Conservation (phyloP, 805 yeast species). For the Lipomyces oligophaga region DNA sequence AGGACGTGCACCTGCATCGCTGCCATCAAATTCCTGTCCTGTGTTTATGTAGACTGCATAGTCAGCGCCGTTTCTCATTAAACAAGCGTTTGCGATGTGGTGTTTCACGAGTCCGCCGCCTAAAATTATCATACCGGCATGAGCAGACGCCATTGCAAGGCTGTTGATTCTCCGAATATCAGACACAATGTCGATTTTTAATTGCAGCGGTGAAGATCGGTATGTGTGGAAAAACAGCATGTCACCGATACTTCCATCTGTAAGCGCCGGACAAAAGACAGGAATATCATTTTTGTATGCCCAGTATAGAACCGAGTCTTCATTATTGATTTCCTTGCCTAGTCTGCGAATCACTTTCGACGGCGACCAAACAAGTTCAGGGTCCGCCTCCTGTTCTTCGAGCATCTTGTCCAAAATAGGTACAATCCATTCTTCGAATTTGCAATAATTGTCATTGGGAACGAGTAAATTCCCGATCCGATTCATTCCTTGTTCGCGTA, state of each 20-base stretch:
- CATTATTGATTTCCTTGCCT: slow-evolving; percentile 94
- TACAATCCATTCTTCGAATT: slow-evolving; percentile 97
- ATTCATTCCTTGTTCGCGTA: slow-evolving; percentile 94
- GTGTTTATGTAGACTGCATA: slow-evolving; percentile 96
- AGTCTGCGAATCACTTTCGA: slow-evolving; percentile 85
- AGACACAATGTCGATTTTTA: slow-evolving; percentile 86
- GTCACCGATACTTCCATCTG: slow-evolving; percentile 98
- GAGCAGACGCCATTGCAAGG: slow-evolving; percentile 89
- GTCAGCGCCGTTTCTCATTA: slow-evolving; percentile 99
- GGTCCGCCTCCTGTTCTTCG: slow-evolving; percentile 72
- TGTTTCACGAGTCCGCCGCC: slow-evolving; percentile 98
- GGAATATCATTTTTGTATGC: slow-evolving; percentile 97
- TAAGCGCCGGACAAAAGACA: slow-evolving; percentile 92
- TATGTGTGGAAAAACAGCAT: slow-evolving; percentile 98
- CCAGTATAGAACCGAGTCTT: slow-evolving; percentile 92
- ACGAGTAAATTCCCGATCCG: slow-evolving; percentile 95
- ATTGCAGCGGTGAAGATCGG: slow-evolving; percentile 84
- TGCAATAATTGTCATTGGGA: slow-evolving; percentile 96
- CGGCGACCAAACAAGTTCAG: slow-evolving; percentile 85
- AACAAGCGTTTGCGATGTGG: slow-evolving; percentile 95
- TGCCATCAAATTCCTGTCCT: slow-evolving; percentile 97
- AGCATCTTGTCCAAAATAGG: slow-evolving; percentile 85
- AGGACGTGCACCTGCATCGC: slow-evolving; percentile 99
- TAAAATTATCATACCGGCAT: slow-evolving; percentile 91
- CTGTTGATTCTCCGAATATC: slow-evolving; percentile 91